These are phyloP conservation scores for Blastomyces parvus DNA, from an alignment of 2,329 filamentous ascomycete species.

Conservation along the genomic window DNA sequence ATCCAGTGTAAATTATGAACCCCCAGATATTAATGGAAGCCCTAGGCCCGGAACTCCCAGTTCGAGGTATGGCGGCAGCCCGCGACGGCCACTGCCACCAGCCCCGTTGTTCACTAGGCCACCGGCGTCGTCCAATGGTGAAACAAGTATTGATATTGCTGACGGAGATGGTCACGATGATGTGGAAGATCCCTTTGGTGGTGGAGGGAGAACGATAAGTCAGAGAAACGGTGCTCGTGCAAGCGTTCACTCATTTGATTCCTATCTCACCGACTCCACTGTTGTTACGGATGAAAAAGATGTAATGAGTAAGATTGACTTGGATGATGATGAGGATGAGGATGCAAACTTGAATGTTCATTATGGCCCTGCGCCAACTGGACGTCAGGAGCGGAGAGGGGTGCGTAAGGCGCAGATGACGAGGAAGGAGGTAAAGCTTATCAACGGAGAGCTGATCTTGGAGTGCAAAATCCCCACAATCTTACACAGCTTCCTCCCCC, in stretches of 20 bases:
- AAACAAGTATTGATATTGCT: conserved; percentile 40
- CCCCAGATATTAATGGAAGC: conserved; percentile 77
- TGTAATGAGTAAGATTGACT: conserved; percentile 32
- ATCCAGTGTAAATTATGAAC: conserved; percentile 66
- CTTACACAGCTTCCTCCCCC: conserved; percentile 88
- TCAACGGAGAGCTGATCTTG: conserved; percentile 94
- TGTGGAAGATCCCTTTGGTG: conserved; percentile 66
- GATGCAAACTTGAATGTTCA: conserved; percentile 53
- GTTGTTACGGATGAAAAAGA: conserved; percentile 46
- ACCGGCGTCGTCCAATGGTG: conserved; percentile 26
- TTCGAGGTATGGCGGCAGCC: conserved; percentile 78
- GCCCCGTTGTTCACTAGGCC: conserved; percentile 69
- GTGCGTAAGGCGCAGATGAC: conserved; percentile 79
- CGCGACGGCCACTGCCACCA: conserved; percentile 75
- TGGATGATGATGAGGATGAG: conserved; percentile 37
- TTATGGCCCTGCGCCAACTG: conserved; percentile 79
- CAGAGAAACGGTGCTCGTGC: conserved; percentile 47
- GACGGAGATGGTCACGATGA: conserved; percentile 48
- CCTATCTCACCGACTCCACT: conserved; percentile 53
- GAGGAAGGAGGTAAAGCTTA: conserved; percentile 87
- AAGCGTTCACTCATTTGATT: conserved; percentile 53
- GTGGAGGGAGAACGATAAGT: conserved; percentile 27
- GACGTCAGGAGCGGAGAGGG: conserved; percentile 77
- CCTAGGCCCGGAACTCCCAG: conserved; percentile 86
- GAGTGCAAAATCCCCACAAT: conserved; percentile 99